Percentiles rank a stretch among this genome's conserved stretches.
phyloP scores from a whole-genome alignment of 1,284 basidiomycete genomes.

The Leccinum subrobustum region DNA sequence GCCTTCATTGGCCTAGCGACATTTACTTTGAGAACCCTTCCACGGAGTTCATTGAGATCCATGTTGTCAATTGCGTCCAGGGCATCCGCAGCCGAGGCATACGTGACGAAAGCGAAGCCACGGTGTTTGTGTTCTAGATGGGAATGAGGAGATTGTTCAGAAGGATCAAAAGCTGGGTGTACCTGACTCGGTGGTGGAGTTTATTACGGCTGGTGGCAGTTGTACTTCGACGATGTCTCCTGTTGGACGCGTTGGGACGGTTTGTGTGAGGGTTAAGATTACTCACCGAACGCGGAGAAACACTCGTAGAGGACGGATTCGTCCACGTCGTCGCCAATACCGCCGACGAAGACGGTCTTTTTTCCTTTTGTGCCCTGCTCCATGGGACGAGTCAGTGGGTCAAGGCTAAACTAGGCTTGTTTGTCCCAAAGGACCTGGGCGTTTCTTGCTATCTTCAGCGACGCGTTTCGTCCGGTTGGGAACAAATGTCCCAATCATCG shows the following conservation, averaged over 20 bases:
- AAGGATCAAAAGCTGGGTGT: slow-evolving; percentile 10
- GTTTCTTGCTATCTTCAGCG: slow-evolving; percentile 14
- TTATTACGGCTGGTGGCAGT: slow-evolving; percentile 65
- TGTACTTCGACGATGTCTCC: slow-evolving; percentile 83
- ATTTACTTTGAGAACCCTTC: slow-evolving; percentile 75
- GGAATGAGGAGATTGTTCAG: slow-evolving; percentile 4
- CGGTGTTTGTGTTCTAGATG: slow-evolving; percentile 69
- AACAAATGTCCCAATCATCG: background rate
- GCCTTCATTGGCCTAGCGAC: slow-evolving; percentile 73
- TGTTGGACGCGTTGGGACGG: slow-evolving; percentile 32
- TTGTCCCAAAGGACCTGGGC: slow-evolving; percentile 16
- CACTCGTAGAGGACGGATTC: slow-evolving; percentile 63
- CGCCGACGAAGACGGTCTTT: slow-evolving; percentile 79
- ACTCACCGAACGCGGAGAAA: slow-evolving; percentile 77
- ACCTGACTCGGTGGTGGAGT: slow-evolving; percentile 57
- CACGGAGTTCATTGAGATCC: slow-evolving; percentile 79
- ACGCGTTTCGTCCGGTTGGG: slow-evolving; percentile 4
- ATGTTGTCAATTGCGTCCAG: slow-evolving; percentile 89
- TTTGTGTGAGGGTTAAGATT: slow-evolving; percentile 3
- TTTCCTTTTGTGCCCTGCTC: slow-evolving; percentile 80
- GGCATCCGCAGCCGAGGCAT: slow-evolving; percentile 70
- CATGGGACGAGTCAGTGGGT: slow-evolving; percentile 39
- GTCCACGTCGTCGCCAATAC: slow-evolving; percentile 73
- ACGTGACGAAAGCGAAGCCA: slow-evolving; percentile 82
- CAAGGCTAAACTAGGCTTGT: slow-evolving; percentile 15